Evolutionary conservation across 1,284 basidiomycete genomes (phyloP).

Genomic region (Vanrija pseudolonga): DNA sequence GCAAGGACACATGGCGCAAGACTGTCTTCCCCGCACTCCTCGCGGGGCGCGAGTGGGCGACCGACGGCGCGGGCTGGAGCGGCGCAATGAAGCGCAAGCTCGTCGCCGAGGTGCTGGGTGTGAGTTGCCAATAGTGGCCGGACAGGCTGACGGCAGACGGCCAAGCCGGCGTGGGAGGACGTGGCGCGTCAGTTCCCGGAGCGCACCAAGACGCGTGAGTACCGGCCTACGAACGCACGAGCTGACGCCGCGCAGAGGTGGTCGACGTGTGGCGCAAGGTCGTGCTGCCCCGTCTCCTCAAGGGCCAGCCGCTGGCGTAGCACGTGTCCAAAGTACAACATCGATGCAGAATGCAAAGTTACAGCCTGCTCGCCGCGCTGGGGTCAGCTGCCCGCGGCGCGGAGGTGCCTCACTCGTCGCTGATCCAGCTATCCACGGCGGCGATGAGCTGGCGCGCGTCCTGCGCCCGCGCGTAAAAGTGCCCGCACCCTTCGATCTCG

Average conservation of each 20-base stretch:
- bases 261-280: constrained; percentile 38
- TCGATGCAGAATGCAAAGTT: no score
- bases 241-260: constrained; percentile 24
- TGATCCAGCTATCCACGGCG: constrained; percentile 27
- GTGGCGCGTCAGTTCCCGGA: constrained; percentile 15
- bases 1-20: constrained; percentile 38
- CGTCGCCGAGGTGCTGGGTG: constrained; percentile 15
- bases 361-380: no score
- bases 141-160: constrained; percentile 11
- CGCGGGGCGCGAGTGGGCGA: constrained; percentile 23
- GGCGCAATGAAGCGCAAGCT: constrained; percentile 18
- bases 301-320: constrained; percentile 23
- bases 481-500: constrained; percentile 34
- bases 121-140: constrained; percentile 2
- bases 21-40: constrained; percentile 20
- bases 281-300: constrained; percentile 25
- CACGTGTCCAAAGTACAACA: background rate
- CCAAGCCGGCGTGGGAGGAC: constrained; percentile 21
- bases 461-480: constrained; percentile 29
- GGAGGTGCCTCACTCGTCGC: background rate
- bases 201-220: constrained; percentile 25
- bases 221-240: no score
- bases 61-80: constrained; percentile 15
- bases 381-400: no score
- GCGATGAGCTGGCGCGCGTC: constrained; percentile 19